Evolutionary conservation across 1,284 basidiomycete species (phyloP).

Genomic region (Melanopsichium pennsylvanicum): DNA sequence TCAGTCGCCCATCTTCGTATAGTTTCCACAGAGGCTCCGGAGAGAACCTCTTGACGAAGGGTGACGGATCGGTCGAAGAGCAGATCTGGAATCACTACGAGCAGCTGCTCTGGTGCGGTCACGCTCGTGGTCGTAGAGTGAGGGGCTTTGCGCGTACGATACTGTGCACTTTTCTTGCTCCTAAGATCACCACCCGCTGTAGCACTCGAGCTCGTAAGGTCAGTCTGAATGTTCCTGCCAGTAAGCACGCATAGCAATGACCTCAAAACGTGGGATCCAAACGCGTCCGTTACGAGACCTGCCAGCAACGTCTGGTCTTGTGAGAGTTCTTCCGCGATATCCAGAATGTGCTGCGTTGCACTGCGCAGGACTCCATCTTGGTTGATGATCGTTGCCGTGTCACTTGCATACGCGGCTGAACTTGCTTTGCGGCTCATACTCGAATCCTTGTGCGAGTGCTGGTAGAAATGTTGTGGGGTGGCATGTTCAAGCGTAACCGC

Average conservation of each 20-base stretch:
- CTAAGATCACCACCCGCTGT: constrained; percentile 27
- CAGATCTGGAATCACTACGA: constrained; percentile 26
- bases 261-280: constrained; percentile 59
- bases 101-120: constrained; percentile 19
- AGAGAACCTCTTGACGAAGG: constrained; percentile 19
- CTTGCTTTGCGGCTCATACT: constrained; percentile 11
- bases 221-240: constrained; percentile 40
- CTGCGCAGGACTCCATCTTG: constrained; percentile 50
- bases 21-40: constrained; percentile 5
- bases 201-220: constrained; percentile 7
- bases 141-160: constrained; percentile 48
- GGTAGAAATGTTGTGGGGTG: constrained; percentile 14
- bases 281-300: constrained; percentile 44
- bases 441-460: constrained; percentile 9
- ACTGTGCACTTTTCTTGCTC: constrained; percentile 55
- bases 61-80: constrained; percentile 21
- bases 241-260: constrained; percentile 53
- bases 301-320: constrained; percentile 11
- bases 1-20: constrained; percentile 44
- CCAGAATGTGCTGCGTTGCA: constrained; percentile 46
- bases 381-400: constrained; percentile 39
- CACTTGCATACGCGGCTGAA: constrained; percentile 20
- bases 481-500: constrained; percentile 36
- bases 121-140: no score
- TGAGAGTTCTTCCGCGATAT: constrained; percentile 43